Conservation (phyloP, 164 flowering plant species). For the Taxillus chinensis region DNA sequence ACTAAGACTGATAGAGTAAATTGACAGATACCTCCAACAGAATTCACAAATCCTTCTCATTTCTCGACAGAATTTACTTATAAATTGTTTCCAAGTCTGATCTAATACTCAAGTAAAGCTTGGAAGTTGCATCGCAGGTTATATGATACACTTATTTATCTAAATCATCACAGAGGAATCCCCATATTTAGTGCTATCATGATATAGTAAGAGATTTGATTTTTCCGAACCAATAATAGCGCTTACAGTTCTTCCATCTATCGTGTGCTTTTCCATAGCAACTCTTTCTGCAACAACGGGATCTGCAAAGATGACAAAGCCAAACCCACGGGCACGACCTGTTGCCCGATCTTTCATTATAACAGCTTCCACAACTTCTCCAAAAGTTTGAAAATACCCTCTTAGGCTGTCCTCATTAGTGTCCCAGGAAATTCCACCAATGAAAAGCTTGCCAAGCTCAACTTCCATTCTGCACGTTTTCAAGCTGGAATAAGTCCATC, state of each 20-base stretch:
- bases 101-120: too few species aligned
- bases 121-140: too few species aligned
- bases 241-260: slow-evolving; percentile 82
- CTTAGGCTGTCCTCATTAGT: slow-evolving; percentile 76
- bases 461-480: slow-evolving; percentile 40
- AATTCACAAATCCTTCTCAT: too few species aligned
- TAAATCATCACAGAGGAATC: too few species aligned
- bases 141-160: too few species aligned
- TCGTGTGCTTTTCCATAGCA: slow-evolving; percentile 57
- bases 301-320: slow-evolving; percentile 81
- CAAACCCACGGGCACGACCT: slow-evolving; percentile 90
- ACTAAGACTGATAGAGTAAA: too few species aligned
- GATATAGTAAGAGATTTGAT: too few species aligned
- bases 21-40: too few species aligned
- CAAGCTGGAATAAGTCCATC: slow-evolving; percentile 2
- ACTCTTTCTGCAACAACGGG: slow-evolving; percentile 70
- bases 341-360: slow-evolving; percentile 87
- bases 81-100: too few species aligned
- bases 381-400: slow-evolving; percentile 60
- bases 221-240: background rate
- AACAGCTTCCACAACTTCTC: slow-evolving; percentile 75
- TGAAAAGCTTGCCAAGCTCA: slow-evolving; percentile 72
- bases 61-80: too few species aligned
- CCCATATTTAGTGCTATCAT: too few species aligned
- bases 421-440: slow-evolving; percentile 96